phyloP scores from a whole-genome alignment of 148 eudicot species.

The Camellia japonica region DNA sequence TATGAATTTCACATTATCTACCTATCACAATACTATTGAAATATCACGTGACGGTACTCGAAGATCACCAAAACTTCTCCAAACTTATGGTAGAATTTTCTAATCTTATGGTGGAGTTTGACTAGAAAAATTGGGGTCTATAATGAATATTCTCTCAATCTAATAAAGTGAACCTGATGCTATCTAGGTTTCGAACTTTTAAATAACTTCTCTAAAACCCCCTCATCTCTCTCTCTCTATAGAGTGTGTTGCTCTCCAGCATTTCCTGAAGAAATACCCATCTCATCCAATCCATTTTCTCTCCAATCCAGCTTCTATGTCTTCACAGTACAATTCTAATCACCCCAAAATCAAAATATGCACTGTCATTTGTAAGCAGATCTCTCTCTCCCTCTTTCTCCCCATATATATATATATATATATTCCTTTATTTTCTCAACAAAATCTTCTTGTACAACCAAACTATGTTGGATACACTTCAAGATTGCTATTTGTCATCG shows the following conservation, averaged over 20 bases:
- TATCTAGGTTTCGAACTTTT: constrained; percentile 30
- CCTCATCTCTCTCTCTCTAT: background rate
- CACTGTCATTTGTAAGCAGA: constrained; percentile 16
- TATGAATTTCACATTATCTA: too few species aligned
- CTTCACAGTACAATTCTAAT: constrained; percentile 3
- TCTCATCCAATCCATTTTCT: background rate
- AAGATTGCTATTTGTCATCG: background rate
- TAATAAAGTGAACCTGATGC: too few species aligned
- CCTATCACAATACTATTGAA: too few species aligned
- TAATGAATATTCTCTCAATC: too few species aligned
- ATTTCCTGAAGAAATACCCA: constrained; percentile 1
- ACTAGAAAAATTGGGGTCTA: too few species aligned
- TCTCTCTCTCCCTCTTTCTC: constrained; percentile 6
- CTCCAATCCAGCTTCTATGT: constrained; percentile 15
- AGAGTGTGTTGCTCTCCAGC: background rate
- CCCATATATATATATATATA: too few species aligned
- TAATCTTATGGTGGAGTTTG: too few species aligned
- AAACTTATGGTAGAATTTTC: too few species aligned
- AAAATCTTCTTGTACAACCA: background rate
- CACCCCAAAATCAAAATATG: background rate
- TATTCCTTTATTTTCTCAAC: too few species aligned
- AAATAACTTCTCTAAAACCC: constrained; percentile 9
- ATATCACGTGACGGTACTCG: too few species aligned
- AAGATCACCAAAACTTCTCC: too few species aligned
- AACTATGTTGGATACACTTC: background rate